A percentile compares a stretch with the other conserved stretches of the same genome.
These are phyloP conservation scores for Cardamine occulta DNA, from an alignment of 345 rosid species.

Conservation along the genomic window DNA sequence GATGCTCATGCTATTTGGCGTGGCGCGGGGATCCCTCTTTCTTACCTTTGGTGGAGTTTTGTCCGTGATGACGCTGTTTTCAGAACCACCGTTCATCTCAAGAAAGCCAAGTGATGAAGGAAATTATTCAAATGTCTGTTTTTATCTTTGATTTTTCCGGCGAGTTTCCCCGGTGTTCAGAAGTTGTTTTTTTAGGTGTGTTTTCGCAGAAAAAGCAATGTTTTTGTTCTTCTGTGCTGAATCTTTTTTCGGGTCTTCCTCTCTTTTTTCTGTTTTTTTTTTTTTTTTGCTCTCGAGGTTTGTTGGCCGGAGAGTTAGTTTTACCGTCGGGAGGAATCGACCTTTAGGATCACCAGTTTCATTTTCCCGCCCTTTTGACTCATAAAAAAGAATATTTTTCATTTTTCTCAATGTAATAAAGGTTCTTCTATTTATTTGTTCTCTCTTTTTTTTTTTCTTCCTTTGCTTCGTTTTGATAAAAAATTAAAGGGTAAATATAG, in stretches of 20 bases:
- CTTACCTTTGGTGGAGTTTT: slow-evolving; percentile 91
- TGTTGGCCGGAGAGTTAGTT: slow-evolving; percentile 46
- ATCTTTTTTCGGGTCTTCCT: slow-evolving; percentile 33
- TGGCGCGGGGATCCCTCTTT: slow-evolving; percentile 66
- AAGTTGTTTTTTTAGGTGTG: slow-evolving; percentile 44
- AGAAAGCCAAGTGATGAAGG: slow-evolving; percentile 55
- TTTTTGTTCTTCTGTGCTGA: slow-evolving; percentile 39
- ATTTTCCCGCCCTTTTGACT: slow-evolving; percentile 12
- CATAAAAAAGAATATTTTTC: background rate
- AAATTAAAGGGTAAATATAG: background rate
- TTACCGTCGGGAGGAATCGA: slow-evolving; percentile 37
- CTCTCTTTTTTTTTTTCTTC: background rate
- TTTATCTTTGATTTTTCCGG: slow-evolving; percentile 38
- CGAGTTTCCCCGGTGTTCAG: slow-evolving; percentile 44
- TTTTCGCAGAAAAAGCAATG: slow-evolving; percentile 35
- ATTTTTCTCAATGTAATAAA: slow-evolving; percentile 23
- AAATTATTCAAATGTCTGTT: background rate
- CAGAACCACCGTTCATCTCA: slow-evolving; percentile 60
- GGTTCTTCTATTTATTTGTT: slow-evolving; percentile 3
- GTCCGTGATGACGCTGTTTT: slow-evolving; percentile 78
- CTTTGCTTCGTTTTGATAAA: background rate
- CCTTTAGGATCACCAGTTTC: slow-evolving; percentile 29
- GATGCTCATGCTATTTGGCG: slow-evolving; percentile 89
- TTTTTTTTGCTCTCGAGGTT: slow-evolving; percentile 41
- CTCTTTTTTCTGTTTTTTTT: background rate